Evolutionary conservation across 192 early-diverging fungal genomes (phyloP).

Genomic region (Mortierella alpina): DNA sequence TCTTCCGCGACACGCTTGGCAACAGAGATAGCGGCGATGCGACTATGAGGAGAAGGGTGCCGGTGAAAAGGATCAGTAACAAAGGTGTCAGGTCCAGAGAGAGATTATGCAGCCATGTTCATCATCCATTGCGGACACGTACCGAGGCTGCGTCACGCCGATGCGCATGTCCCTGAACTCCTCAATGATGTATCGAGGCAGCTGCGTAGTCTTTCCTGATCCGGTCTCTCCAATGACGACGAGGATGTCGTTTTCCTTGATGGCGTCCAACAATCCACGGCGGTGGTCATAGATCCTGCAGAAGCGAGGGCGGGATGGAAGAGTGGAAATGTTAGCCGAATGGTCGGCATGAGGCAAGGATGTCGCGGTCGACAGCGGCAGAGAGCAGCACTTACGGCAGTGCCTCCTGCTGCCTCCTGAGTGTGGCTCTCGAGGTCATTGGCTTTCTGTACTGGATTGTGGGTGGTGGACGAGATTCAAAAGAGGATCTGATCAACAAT

Average conservation of each 20-base stretch:
- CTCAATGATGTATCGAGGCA: constrained; percentile 84
- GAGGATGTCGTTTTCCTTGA: constrained; percentile 86
- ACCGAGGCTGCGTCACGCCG: constrained; percentile 83
- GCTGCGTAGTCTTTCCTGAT: constrained; percentile 89
- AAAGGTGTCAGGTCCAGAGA: background rate
- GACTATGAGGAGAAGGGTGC: constrained; percentile 50
- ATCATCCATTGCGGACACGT: background rate
- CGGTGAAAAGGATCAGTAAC: background rate
- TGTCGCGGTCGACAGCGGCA: background rate
- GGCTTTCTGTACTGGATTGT: background rate
- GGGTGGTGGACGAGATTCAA: background rate
- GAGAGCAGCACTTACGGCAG: constrained; percentile 26
- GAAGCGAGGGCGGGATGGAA: background rate
- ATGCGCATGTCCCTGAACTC: constrained; percentile 61
- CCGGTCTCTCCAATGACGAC: constrained; percentile 96
- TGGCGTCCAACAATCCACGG: constrained; percentile 75
- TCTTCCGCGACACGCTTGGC: constrained; percentile 97
- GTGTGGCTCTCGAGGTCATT: constrained; percentile 24
- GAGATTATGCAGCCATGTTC: background rate
- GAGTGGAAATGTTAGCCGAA: background rate
- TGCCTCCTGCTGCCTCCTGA: constrained; percentile 37
- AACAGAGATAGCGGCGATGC: constrained; percentile 90
- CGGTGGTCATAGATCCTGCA: constrained; percentile 45
- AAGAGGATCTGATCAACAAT: background rate
- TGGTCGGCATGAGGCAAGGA: background rate